Conservation (phyloP, 371 early-diverging fungal genomes). For the Mucor ambiguus region DNA sequence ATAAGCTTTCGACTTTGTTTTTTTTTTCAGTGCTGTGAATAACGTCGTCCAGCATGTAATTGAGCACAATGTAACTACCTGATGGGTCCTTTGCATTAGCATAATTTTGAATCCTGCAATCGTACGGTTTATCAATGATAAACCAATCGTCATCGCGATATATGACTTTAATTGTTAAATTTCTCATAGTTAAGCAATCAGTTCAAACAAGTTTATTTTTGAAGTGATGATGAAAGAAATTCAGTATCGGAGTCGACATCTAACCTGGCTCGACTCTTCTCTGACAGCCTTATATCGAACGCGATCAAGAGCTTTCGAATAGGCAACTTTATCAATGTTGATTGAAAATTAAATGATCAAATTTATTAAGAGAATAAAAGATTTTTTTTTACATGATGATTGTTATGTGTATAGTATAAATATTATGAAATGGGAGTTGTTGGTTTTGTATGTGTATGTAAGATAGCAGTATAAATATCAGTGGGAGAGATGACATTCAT, state of each 20-base stretch:
- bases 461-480: neutral
- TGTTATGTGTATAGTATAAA: neutral
- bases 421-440: neutral
- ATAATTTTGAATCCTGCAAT: slow-evolving; percentile 30
- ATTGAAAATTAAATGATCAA: neutral
- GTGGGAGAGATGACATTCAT: neutral
- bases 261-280: neutral
- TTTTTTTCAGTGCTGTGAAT: neutral
- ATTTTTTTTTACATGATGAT: slow-evolving; percentile 10
- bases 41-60: neutral
- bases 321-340: neutral
- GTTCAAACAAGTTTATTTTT: neutral
- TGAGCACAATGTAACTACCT: slow-evolving; percentile 6
- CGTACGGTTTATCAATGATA: slow-evolving; percentile 34
- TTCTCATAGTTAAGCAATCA: neutral
- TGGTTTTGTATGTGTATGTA: neutral
- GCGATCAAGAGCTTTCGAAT: neutral
- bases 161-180: slow-evolving; percentile 3
- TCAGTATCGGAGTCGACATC: neutral
- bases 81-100: slow-evolving; percentile 18
- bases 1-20: slow-evolving; percentile 23
- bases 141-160: slow-evolving; percentile 27
- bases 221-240: neutral
- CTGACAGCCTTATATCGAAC: no score
- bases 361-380: slow-evolving; percentile 11